These are phyloP conservation scores for Berberis thunbergii DNA, from an alignment of 164 flowering plant genomes.

Conservation along the genomic window DNA sequence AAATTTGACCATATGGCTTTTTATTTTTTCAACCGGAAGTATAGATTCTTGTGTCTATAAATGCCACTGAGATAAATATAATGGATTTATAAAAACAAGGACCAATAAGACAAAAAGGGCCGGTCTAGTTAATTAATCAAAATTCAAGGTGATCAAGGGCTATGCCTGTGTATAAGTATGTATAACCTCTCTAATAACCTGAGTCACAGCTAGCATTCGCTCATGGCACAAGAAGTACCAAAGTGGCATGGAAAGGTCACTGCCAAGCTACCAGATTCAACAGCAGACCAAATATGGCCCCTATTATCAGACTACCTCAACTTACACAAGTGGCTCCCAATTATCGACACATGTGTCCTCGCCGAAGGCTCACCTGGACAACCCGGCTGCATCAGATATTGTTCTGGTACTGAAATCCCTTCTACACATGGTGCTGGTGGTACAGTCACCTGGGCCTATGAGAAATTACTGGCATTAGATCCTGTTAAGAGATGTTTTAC, in stretches of 20 bases:
- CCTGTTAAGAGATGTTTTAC: constrained; percentile 21
- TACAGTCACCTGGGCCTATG: constrained; percentile 31
- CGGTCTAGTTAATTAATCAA: too few relatives aligned
- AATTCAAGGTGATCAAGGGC: too few relatives aligned
- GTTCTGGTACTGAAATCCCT: constrained; percentile 13
- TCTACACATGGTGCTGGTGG: not conserved
- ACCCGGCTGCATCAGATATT: constrained; percentile 41
- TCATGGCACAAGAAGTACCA: not conserved
- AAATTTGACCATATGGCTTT: too few relatives aligned
- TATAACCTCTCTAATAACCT: too few relatives aligned
- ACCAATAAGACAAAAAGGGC: too few relatives aligned
- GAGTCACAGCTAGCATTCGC: not conserved
- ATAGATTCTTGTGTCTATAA: too few relatives aligned
- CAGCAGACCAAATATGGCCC: constrained; percentile 37
- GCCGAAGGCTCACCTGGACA: constrained; percentile 27
- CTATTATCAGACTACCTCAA: constrained; percentile 31
- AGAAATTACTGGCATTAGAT: constrained; percentile 32
- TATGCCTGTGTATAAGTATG: too few relatives aligned
- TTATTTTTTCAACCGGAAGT: too few relatives aligned
- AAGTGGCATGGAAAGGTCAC: constrained; percentile 37
- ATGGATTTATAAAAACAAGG: too few relatives aligned
- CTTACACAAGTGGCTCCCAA: constrained; percentile 36
- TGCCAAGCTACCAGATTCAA: constrained; percentile 15
- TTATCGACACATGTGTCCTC: constrained; percentile 16
- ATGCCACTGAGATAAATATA: too few relatives aligned